A percentile compares a stretch with the other conserved stretches of the same genome.
Conservation (phyloP, 768 basidiomycete genomes). For the Rickenella mellea region DNA sequence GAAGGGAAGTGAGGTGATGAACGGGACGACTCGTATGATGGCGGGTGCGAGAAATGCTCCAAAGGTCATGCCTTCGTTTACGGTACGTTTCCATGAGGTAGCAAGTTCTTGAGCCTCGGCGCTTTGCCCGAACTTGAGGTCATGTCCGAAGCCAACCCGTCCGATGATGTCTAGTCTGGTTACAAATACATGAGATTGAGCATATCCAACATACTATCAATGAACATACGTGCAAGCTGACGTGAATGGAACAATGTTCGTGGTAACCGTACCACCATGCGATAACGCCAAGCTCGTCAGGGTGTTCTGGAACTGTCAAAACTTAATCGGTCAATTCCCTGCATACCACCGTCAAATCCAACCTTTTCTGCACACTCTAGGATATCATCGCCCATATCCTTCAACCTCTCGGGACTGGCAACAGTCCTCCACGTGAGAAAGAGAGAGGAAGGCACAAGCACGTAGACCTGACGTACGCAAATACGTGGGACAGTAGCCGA, state of each 20-base stretch:
- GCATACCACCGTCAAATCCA: too few relatives aligned
- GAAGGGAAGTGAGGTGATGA: slow-evolving; percentile 14
- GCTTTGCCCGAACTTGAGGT: slow-evolving; percentile 28
- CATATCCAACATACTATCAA: too few relatives aligned
- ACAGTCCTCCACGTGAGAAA: too few relatives aligned
- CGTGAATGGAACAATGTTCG: slow-evolving; percentile 15
- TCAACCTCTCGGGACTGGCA: slow-evolving; percentile 24
- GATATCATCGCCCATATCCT: slow-evolving; percentile 24
- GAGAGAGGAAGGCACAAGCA: too few relatives aligned
- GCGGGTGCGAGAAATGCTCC: slow-evolving; percentile 10
- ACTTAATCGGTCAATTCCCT: too few relatives aligned
- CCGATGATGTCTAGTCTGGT: too few relatives aligned
- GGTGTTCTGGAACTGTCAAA: slow-evolving; percentile 13
- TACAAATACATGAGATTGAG: too few relatives aligned
- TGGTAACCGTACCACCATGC: slow-evolving; percentile 5
- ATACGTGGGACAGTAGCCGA: too few relatives aligned
- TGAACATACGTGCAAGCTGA: slow-evolving; percentile 16
- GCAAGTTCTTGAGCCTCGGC: too few relatives aligned
- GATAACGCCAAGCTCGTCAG: slow-evolving; percentile 14
- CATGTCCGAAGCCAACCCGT: slow-evolving; percentile 31
- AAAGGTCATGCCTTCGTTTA: too few relatives aligned
- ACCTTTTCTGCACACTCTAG: slow-evolving; percentile 24
- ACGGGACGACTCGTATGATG: slow-evolving; percentile 18
- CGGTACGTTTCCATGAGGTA: too few relatives aligned
- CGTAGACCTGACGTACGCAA: too few relatives aligned